Percentiles rank a stretch among this genome's conserved stretches.
Conservation (phyloP, 768 basidiomycete genomes). For the Pholiota conissans region DNA sequence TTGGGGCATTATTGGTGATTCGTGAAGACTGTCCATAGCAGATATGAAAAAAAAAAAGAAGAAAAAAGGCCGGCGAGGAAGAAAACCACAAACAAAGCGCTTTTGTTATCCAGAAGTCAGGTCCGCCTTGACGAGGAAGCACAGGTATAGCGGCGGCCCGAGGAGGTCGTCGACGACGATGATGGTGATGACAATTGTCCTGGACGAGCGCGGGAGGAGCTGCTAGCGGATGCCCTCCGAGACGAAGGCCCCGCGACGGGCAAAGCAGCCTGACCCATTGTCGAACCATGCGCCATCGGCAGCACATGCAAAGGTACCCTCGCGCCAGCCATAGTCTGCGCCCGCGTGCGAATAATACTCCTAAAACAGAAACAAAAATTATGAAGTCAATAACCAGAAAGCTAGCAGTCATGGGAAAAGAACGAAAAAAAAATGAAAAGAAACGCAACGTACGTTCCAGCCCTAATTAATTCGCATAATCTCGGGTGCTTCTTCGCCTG, state of each 20-base stretch:
- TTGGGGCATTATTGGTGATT: not conserved
- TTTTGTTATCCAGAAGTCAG: not conserved
- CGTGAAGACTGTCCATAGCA: not conserved
- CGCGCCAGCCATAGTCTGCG: not conserved
- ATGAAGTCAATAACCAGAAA: not conserved
- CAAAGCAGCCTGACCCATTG: not conserved
- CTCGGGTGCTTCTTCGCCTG: conserved; percentile 53
- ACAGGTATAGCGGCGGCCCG: not conserved
- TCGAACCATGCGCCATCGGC: not conserved
- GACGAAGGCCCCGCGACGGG: not conserved
- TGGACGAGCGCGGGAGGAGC: not conserved
- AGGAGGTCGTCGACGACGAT: not conserved
- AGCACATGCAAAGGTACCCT: not conserved
- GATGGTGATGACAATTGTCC: not conserved
- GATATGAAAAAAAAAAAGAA: too few relatives aligned
- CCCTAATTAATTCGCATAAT: conserved; percentile 52
- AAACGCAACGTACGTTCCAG: conserved; percentile 45
- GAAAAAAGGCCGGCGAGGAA: not conserved
- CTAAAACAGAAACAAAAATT: not conserved
- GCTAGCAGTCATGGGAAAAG: not conserved
- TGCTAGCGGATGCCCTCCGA: not conserved
- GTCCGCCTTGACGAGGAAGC: not conserved
- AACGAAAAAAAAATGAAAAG: conserved; percentile 6
- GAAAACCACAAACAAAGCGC: not conserved
- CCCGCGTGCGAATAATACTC: not conserved